phyloP scores from a whole-genome alignment of 2,329 filamentous ascomycete genomes.

The Helotiales sp. region DNA sequence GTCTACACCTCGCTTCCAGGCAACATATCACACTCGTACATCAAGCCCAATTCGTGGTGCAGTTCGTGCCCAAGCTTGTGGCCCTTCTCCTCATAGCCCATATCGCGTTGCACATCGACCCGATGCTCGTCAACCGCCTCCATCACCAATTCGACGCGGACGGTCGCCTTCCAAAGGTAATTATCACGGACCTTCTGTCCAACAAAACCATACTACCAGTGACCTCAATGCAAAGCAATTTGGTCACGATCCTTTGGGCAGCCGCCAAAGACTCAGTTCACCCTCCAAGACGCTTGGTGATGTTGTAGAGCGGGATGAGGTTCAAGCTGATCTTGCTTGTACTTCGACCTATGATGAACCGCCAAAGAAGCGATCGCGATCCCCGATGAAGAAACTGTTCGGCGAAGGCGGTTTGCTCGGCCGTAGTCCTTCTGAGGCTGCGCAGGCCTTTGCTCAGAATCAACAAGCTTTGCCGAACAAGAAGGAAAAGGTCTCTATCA shows the following conservation, averaged over 20 bases:
- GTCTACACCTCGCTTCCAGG: conserved; percentile 6
- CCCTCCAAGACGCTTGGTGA: conserved; percentile 19
- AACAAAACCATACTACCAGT: neutral
- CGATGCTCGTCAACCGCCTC: no score
- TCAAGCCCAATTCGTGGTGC: conserved; percentile 6
- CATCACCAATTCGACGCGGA: conserved; percentile 4
- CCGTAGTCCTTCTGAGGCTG: conserved; percentile 23
- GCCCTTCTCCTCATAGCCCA: conserved; percentile 1
- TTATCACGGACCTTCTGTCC: neutral
- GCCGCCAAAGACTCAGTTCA: conserved; percentile 8
- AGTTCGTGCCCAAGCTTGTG: conserved; percentile 7
- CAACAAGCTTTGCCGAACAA: conserved; percentile 13
- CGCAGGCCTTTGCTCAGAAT: conserved; percentile 9
- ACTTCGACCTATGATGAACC: conserved; percentile 3
- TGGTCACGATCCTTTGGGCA: neutral
- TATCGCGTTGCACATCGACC: no score
- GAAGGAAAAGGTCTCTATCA: conserved; percentile 29
- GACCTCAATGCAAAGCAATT: no score
- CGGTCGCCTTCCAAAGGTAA: neutral
- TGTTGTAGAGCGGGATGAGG: conserved; percentile 24
- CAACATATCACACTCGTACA: conserved; percentile 2
- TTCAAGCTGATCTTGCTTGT: neutral
- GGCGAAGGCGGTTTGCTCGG: conserved; percentile 35
- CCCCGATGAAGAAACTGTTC: conserved; percentile 38
- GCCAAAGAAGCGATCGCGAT: conserved; percentile 31